Evolutionary conservation across 2,329 filamentous ascomycete genomes (phyloP).

Genomic region (Rutstroemia sp.): DNA sequence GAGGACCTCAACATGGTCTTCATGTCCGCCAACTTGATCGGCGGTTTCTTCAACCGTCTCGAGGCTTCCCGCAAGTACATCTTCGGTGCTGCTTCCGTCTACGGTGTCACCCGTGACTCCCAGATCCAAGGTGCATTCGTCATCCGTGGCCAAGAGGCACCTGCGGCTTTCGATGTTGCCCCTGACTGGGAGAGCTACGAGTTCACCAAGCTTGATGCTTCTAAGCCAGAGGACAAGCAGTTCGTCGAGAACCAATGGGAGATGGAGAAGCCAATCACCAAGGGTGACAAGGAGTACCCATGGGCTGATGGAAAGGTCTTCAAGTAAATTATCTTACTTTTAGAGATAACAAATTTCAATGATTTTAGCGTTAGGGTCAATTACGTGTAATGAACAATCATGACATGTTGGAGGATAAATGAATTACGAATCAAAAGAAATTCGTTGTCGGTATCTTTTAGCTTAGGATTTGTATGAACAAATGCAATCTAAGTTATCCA

Average conservation of each 20-base stretch:
- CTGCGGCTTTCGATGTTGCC: slow-evolving; percentile 89
- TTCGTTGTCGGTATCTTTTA: slow-evolving; percentile 19
- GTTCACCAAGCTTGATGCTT: slow-evolving; percentile 93
- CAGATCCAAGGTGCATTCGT: slow-evolving; percentile 91
- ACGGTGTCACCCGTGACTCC: slow-evolving; percentile 80
- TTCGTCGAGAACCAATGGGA: slow-evolving; percentile 84
- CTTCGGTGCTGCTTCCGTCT: slow-evolving; percentile 87
- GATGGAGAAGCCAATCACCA: slow-evolving; percentile 77
- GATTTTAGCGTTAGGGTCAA: slow-evolving; percentile 17
- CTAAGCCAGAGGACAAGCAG: slow-evolving; percentile 74
- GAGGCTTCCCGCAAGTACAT: slow-evolving; percentile 97
- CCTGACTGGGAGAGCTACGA: slow-evolving; percentile 95
- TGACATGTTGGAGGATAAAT: slow-evolving; percentile 7
- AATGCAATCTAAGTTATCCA: slow-evolving; percentile 1
- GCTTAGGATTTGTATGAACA: slow-evolving; percentile 1
- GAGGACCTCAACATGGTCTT: slow-evolving; percentile 94
- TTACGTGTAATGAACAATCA: slow-evolving; percentile 11
- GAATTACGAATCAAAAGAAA: slow-evolving; percentile 7
- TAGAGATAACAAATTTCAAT: slow-evolving; percentile 11
- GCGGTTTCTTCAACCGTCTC: slow-evolving; percentile 95
- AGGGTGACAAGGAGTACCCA: slow-evolving; percentile 81
- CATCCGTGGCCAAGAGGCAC: slow-evolving; percentile 81
- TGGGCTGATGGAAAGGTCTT: slow-evolving; percentile 95
- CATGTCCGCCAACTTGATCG: slow-evolving; percentile 99
- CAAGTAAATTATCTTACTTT: slow-evolving; percentile 61